Percentiles rank a stretch among this genome's conserved stretches.
These are phyloP conservation scores for Gossypium ekmanianum DNA, from an alignment of 345 rosid genomes.

Conservation along the genomic window DNA sequence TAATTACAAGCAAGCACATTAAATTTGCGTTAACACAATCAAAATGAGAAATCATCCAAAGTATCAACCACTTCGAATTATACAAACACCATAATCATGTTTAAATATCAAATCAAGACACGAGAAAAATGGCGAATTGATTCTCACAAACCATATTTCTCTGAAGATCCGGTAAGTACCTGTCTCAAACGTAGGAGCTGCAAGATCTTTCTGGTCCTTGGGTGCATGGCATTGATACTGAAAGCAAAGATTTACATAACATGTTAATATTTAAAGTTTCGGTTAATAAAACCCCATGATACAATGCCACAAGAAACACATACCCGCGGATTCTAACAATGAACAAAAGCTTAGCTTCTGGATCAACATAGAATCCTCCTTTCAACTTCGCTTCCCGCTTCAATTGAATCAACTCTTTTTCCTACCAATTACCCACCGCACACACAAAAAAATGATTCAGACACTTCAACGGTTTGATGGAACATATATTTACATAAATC, in stretches of 20 bases:
- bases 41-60: background rate
- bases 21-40: background rate
- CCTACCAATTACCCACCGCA: conserved; percentile 23
- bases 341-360: conserved; percentile 82
- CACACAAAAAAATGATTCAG: no score
- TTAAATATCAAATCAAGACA: background rate
- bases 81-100: background rate
- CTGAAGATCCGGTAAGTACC: conserved; percentile 31
- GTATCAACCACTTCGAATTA: background rate
- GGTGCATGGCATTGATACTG: conserved; percentile 90
- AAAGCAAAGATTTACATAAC: background rate
- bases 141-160: background rate
- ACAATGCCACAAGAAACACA: background rate
- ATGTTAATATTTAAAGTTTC: background rate
- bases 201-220: conserved; percentile 75
- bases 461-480: background rate
- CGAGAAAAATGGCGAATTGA: background rate
- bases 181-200: conserved; percentile 89
- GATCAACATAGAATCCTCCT: conserved; percentile 86
- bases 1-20: background rate
- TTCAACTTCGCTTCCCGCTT: conserved; percentile 82
- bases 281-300: background rate
- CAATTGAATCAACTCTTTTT: conserved; percentile 60
- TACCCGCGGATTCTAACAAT: conserved; percentile 83
- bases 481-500: background rate